Percentiles rank a stretch among this genome's conserved stretches.
phyloP scores from a whole-genome alignment of 1,139 yeast species.

The Kodamaea plutei region DNA sequence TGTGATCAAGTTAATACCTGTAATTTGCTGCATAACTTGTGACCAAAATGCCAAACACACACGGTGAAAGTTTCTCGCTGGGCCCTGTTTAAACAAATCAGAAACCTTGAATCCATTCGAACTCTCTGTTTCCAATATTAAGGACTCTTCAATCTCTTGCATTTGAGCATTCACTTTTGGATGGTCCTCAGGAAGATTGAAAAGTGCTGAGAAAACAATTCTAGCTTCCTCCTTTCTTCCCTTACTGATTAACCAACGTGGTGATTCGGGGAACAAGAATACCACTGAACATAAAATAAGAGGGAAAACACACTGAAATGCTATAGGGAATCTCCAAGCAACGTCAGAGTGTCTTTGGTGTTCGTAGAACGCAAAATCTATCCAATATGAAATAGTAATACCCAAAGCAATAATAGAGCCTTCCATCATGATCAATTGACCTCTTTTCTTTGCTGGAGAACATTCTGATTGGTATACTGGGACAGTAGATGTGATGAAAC shows the following conservation, averaged over 20 bases:
- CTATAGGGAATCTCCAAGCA: conserved; percentile 46
- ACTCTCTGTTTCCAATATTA: conserved; percentile 29
- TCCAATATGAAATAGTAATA: conserved; percentile 40
- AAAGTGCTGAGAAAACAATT: conserved; percentile 42
- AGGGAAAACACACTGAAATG: conserved; percentile 41
- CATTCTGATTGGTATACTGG: conserved; percentile 40
- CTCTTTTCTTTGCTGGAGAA: conserved; percentile 32
- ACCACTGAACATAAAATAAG: conserved; percentile 15
- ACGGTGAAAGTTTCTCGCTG: conserved; percentile 45
- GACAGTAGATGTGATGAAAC: conserved; percentile 33
- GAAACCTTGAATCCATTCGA: conserved; percentile 21
- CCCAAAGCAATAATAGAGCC: conserved; percentile 39
- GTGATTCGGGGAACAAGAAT: conserved; percentile 20
- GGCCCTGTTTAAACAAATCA: conserved; percentile 34
- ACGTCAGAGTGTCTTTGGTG: conserved; percentile 13
- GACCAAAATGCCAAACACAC: conserved; percentile 44
- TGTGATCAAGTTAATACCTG: conserved; percentile 38
- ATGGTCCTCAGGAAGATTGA: conserved; percentile 28
- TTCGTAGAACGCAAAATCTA: conserved; percentile 43
- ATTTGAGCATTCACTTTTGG: conserved; percentile 26
- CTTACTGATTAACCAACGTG: conserved; percentile 23
- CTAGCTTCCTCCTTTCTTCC: conserved; percentile 47
- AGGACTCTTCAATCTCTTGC: conserved; percentile 27
- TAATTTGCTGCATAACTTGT: conserved; percentile 43
- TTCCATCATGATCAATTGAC: conserved; percentile 32